Evolutionary conservation across 495 filamentous ascomycete genomes (phyloP), one percentile per base, ranked within the genome.

Genomic region (Aspergillus cristatus): DNA sequence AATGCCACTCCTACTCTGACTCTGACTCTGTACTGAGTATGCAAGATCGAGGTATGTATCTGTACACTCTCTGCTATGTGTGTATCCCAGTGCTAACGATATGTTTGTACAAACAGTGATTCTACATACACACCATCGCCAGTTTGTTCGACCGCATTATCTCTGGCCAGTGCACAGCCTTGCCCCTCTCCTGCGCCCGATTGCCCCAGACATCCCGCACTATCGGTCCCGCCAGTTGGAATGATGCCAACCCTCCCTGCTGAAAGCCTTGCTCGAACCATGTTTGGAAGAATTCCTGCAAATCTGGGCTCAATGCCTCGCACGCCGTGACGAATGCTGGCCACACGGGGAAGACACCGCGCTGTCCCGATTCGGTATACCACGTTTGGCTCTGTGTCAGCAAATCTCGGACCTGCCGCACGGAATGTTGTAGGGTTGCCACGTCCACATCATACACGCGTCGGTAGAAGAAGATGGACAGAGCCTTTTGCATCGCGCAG

Each of bases 391-490:
- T 24, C 20, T 50, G 45, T 1, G 47, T 28, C 14, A 53, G 24
- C 10, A 41, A 37, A n/a, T 58, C 49, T 7, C 46, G 41, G 7
- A 58, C 45, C 10, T 40, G 29, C 10, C 32, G 14, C 5, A 53
- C 55, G 14, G 51, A 46, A 13, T 46, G 38, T 28, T 55, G 55
- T 8, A 55, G 28, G 14, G 51, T 50, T 0, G 42, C 43, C 5
- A 49, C 34, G 17, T 55, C 41, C 20, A 55, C 30, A n/a, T 55
- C 45, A 32, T 58, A 47, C 1, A 58, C 45, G 11, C 55, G 47
- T 7, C 55, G 49, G 35, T 58, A 58, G 28, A 58, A 58, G 35
- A 53, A 58, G 14, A 58, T 53, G 2, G 43, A 39, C 12, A 58
- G 32, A 1, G 52, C 51, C 12, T 53, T 43, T 0, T 48, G 52